Conservation (phyloP, 2,329 filamentous ascomycete species). For the Epichloe coenophiala region DNA sequence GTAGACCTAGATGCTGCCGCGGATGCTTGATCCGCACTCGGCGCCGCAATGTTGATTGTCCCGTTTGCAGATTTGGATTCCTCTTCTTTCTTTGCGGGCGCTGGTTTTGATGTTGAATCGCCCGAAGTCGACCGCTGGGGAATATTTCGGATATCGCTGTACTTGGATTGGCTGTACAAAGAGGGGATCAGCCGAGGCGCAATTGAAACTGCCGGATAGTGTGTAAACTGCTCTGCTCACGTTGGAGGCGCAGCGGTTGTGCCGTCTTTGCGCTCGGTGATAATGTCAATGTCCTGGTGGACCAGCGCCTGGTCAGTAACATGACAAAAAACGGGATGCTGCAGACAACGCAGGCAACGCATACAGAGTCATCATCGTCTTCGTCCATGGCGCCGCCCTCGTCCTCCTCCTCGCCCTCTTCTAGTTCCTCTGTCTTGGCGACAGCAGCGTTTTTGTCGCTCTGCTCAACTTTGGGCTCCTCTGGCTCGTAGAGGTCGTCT, state of each 20-base stretch:
- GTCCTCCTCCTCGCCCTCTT: slow-evolving; percentile 52
- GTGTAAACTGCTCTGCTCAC: slow-evolving; percentile 28
- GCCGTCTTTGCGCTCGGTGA: slow-evolving; percentile 53
- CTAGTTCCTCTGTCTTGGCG: slow-evolving; percentile 38
- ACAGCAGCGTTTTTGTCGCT: slow-evolving; percentile 16
- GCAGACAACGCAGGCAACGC: neutral
- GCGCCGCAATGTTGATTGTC: slow-evolving; percentile 18
- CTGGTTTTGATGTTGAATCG: slow-evolving; percentile 33
- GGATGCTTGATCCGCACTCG: slow-evolving; percentile 40
- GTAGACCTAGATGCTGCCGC: slow-evolving; percentile 65
- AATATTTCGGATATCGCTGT: slow-evolving; percentile 53
- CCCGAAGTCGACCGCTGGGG: slow-evolving; percentile 44
- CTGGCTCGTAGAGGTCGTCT: slow-evolving; percentile 52
- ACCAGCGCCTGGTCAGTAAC: neutral
- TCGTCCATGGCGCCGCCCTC: slow-evolving; percentile 47
- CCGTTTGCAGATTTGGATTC: slow-evolving; percentile 18
- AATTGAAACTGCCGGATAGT: neutral
- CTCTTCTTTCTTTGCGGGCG: slow-evolving; percentile 33
- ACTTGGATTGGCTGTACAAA: slow-evolving; percentile 40
- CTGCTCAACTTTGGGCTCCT: slow-evolving; percentile 33
- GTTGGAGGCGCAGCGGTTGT: slow-evolving; percentile 44
- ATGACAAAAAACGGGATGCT: neutral
- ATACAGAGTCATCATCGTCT: slow-evolving; percentile 36
- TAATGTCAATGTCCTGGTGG: slow-evolving; percentile 52
- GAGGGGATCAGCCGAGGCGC: neutral